Conservation (phyloP, 176 grass and related monocot species). For the Phyllostachys edulis region DNA sequence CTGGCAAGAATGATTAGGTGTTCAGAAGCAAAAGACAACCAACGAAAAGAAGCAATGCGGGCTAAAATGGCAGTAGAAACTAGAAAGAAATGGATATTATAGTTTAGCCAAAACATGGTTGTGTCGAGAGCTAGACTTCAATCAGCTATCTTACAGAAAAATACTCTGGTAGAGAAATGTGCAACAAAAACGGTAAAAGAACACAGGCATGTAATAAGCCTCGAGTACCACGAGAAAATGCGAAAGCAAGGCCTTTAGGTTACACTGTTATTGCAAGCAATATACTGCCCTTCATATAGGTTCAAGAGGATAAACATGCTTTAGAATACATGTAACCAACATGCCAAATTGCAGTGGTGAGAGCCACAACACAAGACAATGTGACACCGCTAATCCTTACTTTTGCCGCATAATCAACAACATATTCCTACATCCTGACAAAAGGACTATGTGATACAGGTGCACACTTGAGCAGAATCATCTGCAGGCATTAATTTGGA, state of each 20-base stretch:
- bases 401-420: background rate
- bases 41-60: background rate
- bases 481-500: background rate
- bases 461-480: slow-evolving; percentile 5
- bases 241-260: background rate
- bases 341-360: background rate
- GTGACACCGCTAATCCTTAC: background rate
- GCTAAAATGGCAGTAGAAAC: background rate
- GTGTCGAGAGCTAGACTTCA: background rate
- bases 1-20: slow-evolving; percentile 34
- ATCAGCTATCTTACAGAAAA: background rate
- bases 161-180: background rate
- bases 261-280: background rate
- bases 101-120: background rate
- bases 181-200: background rate
- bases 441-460: background rate
- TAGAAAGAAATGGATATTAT: background rate
- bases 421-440: background rate
- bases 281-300: background rate
- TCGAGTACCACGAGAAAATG: background rate
- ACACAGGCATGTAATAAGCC: background rate
- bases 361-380: background rate
- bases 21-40: slow-evolving; percentile 21
- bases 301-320: slow-evolving; percentile 2
- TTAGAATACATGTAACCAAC: background rate